These are phyloP conservation scores for Wickerhamiella infanticola DNA, from an alignment of 1,139 yeast genomes.

Conservation along the genomic window DNA sequence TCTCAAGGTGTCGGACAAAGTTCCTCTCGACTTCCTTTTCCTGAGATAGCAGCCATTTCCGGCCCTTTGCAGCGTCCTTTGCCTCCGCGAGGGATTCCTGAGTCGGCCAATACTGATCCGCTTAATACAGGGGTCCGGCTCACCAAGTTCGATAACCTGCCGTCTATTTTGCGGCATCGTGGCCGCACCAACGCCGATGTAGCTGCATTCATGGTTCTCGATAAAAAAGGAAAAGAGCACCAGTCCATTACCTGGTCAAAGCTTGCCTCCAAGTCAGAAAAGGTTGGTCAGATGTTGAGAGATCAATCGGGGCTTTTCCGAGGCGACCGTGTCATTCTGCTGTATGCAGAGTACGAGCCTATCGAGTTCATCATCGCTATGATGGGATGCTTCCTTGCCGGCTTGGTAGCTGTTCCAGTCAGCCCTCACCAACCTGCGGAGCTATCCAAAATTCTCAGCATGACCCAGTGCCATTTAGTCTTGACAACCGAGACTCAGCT, in stretches of 20 bases:
- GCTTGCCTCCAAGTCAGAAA: conserved; percentile 65
- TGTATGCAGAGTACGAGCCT: conserved; percentile 74
- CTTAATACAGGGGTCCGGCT: conserved; percentile 22
- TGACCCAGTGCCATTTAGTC: conserved; percentile 64
- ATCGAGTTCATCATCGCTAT: conserved; percentile 75
- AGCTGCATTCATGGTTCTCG: conserved; percentile 57
- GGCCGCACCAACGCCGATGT: conserved; percentile 52
- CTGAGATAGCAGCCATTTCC: conserved; percentile 2
- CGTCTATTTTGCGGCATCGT: conserved; percentile 57
- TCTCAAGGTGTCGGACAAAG: background rate
- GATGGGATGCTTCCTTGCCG: conserved; percentile 85
- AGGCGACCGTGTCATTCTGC: conserved; percentile 68
- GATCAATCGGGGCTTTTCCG: conserved; percentile 60
- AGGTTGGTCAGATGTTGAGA: conserved; percentile 72
- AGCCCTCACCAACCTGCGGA: conserved; percentile 40
- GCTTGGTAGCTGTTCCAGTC: conserved; percentile 87
- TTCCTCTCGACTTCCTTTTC: background rate
- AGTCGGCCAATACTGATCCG: conserved; percentile 23
- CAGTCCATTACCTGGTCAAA: conserved; percentile 80
- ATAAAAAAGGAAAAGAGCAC: conserved; percentile 66
- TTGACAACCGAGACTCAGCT: conserved; percentile 67
- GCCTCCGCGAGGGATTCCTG: conserved; percentile 30
- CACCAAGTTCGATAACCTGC: conserved; percentile 40
- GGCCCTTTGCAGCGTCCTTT: conserved; percentile 24
- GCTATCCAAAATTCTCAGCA: conserved; percentile 37